Conservation (phyloP, 2,329 filamentous ascomycete genomes). For the Pseudogymnoascus pannorum region DNA sequence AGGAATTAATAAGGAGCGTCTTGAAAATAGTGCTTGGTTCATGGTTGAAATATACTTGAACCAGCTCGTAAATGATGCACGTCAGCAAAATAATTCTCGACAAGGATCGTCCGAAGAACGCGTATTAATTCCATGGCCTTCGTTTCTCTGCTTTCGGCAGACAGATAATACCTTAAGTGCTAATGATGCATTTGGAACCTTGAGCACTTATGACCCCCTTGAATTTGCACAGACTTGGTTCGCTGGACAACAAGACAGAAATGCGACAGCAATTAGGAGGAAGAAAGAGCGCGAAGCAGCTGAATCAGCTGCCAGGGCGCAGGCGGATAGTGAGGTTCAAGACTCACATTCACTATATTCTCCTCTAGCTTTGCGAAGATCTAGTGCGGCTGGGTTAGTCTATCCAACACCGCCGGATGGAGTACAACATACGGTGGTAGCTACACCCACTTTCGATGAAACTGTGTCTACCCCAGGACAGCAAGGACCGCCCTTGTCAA, state of each 20-base stretch:
- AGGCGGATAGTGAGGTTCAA: conserved; percentile 36
- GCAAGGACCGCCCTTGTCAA: neutral
- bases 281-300: conserved; percentile 42
- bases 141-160: conserved; percentile 26
- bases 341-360: conserved; percentile 41
- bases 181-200: neutral
- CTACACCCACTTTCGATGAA: conserved; percentile 50
- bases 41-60: conserved; percentile 23
- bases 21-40: conserved; percentile 28
- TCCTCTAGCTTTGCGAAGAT: conserved; percentile 43
- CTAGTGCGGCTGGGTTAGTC: conserved; percentile 47
- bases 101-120: conserved; percentile 13
- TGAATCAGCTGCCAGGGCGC: conserved; percentile 33
- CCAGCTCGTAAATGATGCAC: neutral
- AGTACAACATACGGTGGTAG: conserved; percentile 45
- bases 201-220: conserved; percentile 26
- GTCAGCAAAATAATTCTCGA: neutral
- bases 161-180: conserved; percentile 7
- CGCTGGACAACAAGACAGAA: conserved; percentile 29
- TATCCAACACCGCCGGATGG: conserved; percentile 68
- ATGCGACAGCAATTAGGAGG: conserved; percentile 40
- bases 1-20: conserved; percentile 21
- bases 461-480: conserved; percentile 49
- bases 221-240: conserved; percentile 33
- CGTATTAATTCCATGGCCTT: conserved; percentile 28